Percentiles rank a stretch among this genome's conserved stretches.
Conservation (phyloP, 768 basidiomycete genomes). For the Russula sp. region DNA sequence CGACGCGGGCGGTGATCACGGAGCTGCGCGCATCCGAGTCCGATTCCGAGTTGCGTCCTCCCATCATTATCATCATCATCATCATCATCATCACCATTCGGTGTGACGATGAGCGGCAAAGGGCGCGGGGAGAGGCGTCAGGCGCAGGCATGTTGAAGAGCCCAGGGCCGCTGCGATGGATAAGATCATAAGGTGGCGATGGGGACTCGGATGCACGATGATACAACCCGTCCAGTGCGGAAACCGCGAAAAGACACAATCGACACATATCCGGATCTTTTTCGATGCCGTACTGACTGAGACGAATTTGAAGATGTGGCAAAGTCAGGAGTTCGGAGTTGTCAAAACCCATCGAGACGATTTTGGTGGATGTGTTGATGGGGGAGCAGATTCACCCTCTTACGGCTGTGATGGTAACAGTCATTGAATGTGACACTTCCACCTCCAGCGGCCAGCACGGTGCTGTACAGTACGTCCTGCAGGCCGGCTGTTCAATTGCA, state of each 20-base stretch:
- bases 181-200: neutral
- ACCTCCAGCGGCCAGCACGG: too few relatives aligned
- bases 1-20: conserved; percentile 37
- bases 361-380: neutral
- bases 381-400: neutral
- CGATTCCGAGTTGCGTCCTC: neutral
- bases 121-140: conserved; percentile 80
- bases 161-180: neutral
- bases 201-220: neutral
- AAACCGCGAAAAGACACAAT: neutral
- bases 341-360: neutral
- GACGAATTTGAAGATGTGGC: neutral
- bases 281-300: neutral
- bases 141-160: conserved; percentile 41
- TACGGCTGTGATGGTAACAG: neutral
- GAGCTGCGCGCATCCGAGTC: conserved; percentile 4
- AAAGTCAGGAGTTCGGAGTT: neutral
- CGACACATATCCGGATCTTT: neutral
- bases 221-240: neutral
- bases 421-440: too few relatives aligned
- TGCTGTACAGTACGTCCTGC: too few relatives aligned
- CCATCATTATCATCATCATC: conserved; percentile 4
- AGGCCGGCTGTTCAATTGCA: neutral
- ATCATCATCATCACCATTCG: conserved; percentile 22
- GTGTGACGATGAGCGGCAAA: conserved; percentile 57